These are phyloP conservation scores for Pisolithus albus DNA, from an alignment of 768 basidiomycete genomes.

Conservation along the genomic window DNA sequence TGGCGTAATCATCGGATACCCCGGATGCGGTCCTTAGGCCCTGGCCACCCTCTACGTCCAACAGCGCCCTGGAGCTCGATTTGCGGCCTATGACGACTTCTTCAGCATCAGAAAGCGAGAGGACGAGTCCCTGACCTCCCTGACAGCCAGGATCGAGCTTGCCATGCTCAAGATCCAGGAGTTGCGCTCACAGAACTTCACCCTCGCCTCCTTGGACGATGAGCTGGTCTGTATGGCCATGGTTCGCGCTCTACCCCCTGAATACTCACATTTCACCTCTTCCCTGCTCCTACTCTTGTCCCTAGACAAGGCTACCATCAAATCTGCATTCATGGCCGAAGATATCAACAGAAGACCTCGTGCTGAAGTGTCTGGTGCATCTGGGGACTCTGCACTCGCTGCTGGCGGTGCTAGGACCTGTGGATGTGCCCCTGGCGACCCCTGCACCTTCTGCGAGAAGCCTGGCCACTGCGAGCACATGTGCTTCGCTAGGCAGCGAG, in stretches of 20 bases:
- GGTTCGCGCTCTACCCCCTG: constrained; percentile 4
- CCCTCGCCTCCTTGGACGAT: no score
- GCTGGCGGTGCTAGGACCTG: not conserved
- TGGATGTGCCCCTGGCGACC: not conserved
- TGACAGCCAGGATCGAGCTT: not conserved
- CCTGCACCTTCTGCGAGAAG: not conserved
- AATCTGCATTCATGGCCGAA: no score
- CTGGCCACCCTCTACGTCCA: no score
- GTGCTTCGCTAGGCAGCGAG: not conserved
- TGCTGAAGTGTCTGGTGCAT: no score
- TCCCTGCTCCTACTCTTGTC: constrained; percentile 6
- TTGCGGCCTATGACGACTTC: constrained; percentile 8
- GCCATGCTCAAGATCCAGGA: constrained; percentile 7
- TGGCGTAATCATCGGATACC: no score
- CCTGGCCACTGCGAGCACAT: not conserved
- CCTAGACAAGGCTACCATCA: no score
- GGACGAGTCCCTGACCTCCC: constrained; percentile 2
- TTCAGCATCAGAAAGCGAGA: constrained; percentile 5
- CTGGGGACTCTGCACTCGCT: no score
- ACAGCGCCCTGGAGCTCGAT: not conserved
- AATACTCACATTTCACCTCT: constrained; percentile 9
- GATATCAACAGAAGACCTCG: no score
- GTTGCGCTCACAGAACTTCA: not conserved
- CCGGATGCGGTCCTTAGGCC: no score
- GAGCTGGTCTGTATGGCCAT: constrained; percentile 1